Base-by-base conservation (phyloP, 805 yeast genomes). In the Nakazawaea ernobii region DNA sequence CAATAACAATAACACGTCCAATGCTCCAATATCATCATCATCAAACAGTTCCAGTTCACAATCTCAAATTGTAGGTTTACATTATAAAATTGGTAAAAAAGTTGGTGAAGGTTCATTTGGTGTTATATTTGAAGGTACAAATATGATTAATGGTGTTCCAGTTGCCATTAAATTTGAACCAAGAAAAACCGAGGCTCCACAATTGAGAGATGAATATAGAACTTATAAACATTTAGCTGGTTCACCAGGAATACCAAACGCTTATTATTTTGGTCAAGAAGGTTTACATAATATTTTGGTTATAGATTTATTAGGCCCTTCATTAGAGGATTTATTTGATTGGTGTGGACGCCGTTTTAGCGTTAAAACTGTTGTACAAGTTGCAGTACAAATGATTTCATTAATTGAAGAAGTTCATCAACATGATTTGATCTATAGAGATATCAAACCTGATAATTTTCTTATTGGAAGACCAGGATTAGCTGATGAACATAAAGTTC, bases 71-170 rank as follows among this genome's bases (percentile, higher is more conserved):
- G 97, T 94, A 40, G 99, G 99, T 24, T 82, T 92, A 52, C 99
- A 94, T 71, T 94, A 91, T 69, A 86, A 90, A 57, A 94, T 94
- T 49, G 99, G 98, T 50, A 92, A 91, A 66, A 94, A 94, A 70
- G 91, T 94, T 52, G 99, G 99, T 49, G 98, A 94, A 68, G 99
- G 99, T 39, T 92, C 98, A 4, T 94, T 94, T 66, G 99, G 99
- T 48, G 96, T 94, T 45, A 85, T 94, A 50, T 94, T 94, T 63
- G 98, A 94, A 70, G 99, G 99, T 53, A 79, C 88, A 38, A 92
- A 94, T 64, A 75, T 94, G 61, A 80, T 94, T 57, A 92, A 90
- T 70, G 91, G 91, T 55, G 84, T 84, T 52, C 95, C 87, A 43
- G 98, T 94, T 40, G 99, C 98, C 36, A 92, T 94, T 65, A 94